These are phyloP conservation scores for Exsudoporus frostii DNA, from an alignment of 768 basidiomycete genomes.

Conservation along the genomic window DNA sequence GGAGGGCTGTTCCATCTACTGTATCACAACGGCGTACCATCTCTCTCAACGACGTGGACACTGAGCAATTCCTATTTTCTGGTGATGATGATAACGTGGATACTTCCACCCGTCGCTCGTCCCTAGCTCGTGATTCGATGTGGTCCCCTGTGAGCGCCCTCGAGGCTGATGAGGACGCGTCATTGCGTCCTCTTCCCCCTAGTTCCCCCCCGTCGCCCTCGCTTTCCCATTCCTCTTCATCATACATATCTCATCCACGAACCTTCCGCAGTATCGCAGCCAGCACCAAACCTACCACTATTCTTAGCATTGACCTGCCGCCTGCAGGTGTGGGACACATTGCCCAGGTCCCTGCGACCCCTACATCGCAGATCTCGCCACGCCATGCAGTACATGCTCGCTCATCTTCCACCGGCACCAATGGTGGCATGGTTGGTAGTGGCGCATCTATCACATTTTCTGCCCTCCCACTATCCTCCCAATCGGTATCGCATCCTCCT, in stretches of 20 bases:
- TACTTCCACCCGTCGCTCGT: slow-evolving; percentile 51
- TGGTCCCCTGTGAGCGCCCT: slow-evolving; percentile 75
- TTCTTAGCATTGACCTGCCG: slow-evolving; percentile 83
- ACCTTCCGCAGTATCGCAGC: slow-evolving; percentile 82
- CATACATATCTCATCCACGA: slow-evolving; percentile 75
- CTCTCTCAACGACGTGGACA: slow-evolving; percentile 61
- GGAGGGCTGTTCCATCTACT: slow-evolving; percentile 21
- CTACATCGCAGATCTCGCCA: slow-evolving; percentile 45
- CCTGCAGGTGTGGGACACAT: slow-evolving; percentile 87
- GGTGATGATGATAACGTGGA: slow-evolving; percentile 43
- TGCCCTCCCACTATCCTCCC: slow-evolving; percentile 52
- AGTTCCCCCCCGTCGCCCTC: slow-evolving; percentile 85
- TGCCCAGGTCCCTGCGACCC: slow-evolving; percentile 74
- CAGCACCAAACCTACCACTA: slow-evolving; percentile 92
- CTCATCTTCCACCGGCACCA: slow-evolving; percentile 55
- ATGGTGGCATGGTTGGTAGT: slow-evolving; percentile 41
- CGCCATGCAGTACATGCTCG: slow-evolving; percentile 60
- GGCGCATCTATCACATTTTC: slow-evolving; percentile 73
- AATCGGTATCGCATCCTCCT: slow-evolving; percentile 44
- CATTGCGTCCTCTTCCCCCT: slow-evolving; percentile 84
- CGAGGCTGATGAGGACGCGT: slow-evolving; percentile 95
- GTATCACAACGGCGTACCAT: slow-evolving; percentile 51
- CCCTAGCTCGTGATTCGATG: slow-evolving; percentile 65
- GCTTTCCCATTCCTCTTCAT: slow-evolving; percentile 79
- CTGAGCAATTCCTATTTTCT: slow-evolving; percentile 37